phyloP scores from a whole-genome alignment of 2,329 filamentous ascomycete species.

The Aspergillus sp. region DNA sequence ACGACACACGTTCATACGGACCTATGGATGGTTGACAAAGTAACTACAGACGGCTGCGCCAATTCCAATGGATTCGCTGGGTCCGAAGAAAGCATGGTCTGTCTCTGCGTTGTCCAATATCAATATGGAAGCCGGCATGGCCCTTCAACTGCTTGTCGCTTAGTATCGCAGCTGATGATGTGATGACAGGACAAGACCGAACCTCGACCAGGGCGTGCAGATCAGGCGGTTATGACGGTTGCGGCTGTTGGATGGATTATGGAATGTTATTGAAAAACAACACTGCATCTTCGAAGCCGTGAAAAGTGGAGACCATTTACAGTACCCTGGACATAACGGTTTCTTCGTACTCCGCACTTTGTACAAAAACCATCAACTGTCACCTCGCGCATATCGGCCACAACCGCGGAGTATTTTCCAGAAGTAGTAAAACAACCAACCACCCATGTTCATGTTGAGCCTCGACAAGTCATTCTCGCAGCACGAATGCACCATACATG shows the following conservation, averaged over 20 bases:
- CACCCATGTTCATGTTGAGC: no score
- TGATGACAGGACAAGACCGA: constrained; percentile 41
- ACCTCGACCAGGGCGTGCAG: constrained; percentile 41
- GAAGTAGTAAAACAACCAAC: no score
- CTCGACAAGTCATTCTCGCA: no score
- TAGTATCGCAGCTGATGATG: background rate
- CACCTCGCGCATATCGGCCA: no score
- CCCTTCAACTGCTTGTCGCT: background rate
- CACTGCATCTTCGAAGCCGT: constrained; percentile 9
- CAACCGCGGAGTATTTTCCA: no score
- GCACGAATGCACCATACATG: no score
- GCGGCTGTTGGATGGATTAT: constrained; percentile 39
- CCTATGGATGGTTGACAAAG: constrained; percentile 18
- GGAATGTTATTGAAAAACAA: constrained; percentile 32
- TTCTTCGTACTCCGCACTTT: no score
- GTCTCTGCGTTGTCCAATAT: constrained; percentile 46
- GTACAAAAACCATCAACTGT: no score
- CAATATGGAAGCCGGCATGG: constrained; percentile 46
- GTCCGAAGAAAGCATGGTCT: constrained; percentile 19
- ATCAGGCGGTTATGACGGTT: constrained; percentile 44
- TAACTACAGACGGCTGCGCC: constrained; percentile 38
- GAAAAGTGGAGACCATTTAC: background rate
- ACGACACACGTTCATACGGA: no score
- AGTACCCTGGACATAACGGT: no score
- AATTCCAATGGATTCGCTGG: constrained; percentile 42